Evolutionary conservation across 768 basidiomycete species (phyloP).

Genomic region (Trametes sanguinea): DNA sequence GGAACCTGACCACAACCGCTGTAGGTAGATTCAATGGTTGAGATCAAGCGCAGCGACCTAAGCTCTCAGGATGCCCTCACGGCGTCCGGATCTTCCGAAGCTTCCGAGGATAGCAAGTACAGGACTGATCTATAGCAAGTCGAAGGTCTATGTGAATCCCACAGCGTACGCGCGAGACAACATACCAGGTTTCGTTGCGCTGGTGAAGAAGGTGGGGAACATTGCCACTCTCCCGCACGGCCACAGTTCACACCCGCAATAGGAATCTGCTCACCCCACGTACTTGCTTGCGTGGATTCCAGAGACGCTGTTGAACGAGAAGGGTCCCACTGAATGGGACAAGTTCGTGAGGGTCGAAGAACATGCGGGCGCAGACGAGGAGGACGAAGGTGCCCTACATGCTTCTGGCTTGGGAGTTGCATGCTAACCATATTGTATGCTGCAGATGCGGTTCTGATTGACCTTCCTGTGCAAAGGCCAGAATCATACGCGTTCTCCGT

Average conservation of each 20-base stretch:
- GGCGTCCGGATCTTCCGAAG: constrained; percentile 19
- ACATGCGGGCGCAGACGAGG: constrained; percentile 55
- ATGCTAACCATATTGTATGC: constrained; percentile 3
- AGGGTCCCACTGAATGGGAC: constrained; percentile 82
- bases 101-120: constrained; percentile 51
- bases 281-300: constrained; percentile 95
- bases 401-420: constrained; percentile 6
- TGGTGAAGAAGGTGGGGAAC: constrained; percentile 80
- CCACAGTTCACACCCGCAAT: constrained; percentile 18
- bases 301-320: constrained; percentile 79
- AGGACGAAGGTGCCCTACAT: constrained; percentile 64
- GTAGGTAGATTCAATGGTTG: constrained; percentile 35
- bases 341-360: constrained; percentile 89
- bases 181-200: constrained; percentile 88
- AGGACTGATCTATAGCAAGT: constrained; percentile 87
- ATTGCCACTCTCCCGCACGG: constrained; percentile 16
- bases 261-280: constrained; percentile 76
- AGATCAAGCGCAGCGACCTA: constrained; percentile 29
- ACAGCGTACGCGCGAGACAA: constrained; percentile 91
- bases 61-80: constrained; percentile 9
- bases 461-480: constrained; percentile 78
- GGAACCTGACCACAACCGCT: not conserved
- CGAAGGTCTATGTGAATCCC: constrained; percentile 94
- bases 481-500: constrained; percentile 97
- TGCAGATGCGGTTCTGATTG: constrained; percentile 81